A percentile compares a stretch with the other conserved stretches of the same genome.
Evolutionary conservation across 306 rosid genomes (phyloP).

Genomic region (Cucumis sativus): DNA sequence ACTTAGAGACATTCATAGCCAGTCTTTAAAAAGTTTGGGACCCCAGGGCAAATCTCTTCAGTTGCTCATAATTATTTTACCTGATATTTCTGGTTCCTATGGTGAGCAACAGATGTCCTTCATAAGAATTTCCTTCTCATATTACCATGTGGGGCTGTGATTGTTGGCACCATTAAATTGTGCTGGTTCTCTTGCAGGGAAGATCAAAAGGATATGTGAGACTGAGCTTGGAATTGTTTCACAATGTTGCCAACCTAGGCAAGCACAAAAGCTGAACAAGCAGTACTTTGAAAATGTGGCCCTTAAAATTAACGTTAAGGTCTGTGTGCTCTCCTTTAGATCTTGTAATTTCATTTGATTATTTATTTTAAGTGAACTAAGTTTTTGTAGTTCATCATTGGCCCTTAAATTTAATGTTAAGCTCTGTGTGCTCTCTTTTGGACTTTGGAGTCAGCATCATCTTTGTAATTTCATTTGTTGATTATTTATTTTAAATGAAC

Average conservation of each 20-base stretch:
- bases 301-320: constrained; percentile 81
- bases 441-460: not conserved
- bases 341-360: not conserved
- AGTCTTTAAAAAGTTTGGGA: constrained; percentile 6
- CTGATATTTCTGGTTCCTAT: constrained; percentile 45
- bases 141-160: not conserved
- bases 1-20: constrained; percentile 22
- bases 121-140: not conserved
- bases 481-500: not conserved
- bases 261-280: constrained; percentile 10
- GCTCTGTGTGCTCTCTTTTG: constrained; percentile 25
- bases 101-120: constrained; percentile 28
- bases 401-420: constrained; percentile 65
- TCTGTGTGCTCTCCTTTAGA: constrained; percentile 4
- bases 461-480: not conserved
- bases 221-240: constrained; percentile 75
- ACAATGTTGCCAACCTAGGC: constrained; percentile 55
- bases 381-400: not conserved
- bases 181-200: constrained; percentile 22
- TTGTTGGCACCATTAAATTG: not conserved
- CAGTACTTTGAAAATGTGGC: constrained; percentile 73
- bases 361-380: not conserved
- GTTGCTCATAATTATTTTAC: constrained; percentile 52
- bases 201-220: constrained; percentile 62
- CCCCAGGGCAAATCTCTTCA: constrained; percentile 20